A percentile compares a stretch with the other conserved stretches of the same genome.
These are phyloP conservation scores for Firmiana major DNA, from an alignment of 345 rosid species.

Conservation along the genomic window DNA sequence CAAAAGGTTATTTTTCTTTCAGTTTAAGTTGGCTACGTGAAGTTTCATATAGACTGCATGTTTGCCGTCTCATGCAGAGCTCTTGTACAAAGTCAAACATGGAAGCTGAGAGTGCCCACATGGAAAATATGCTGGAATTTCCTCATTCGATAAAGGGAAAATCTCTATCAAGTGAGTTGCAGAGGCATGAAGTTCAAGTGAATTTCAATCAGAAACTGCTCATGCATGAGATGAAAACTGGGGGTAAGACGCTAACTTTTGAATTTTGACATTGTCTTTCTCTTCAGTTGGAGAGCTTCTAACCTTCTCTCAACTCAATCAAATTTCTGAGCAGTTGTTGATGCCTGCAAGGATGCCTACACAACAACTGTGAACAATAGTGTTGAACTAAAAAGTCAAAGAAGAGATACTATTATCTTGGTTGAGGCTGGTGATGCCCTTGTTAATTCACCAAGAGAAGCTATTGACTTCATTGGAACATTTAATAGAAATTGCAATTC, in stretches of 20 bases:
- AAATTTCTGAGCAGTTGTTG: constrained; percentile 26
- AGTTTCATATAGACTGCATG: constrained; percentile 22
- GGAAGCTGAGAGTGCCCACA: constrained; percentile 50
- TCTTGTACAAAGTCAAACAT: constrained; percentile 72
- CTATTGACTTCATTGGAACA: constrained; percentile 75
- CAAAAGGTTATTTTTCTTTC: constrained; percentile 20
- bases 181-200: constrained; percentile 18
- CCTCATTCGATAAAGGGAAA: constrained; percentile 24
- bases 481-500: constrained; percentile 27
- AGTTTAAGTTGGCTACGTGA: constrained; percentile 25
- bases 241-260: constrained; percentile 30
- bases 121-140: constrained; percentile 34
- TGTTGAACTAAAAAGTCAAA: constrained; percentile 24
- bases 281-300: constrained; percentile 4
- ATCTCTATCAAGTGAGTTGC: constrained; percentile 21
- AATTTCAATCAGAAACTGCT: constrained; percentile 23
- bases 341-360: constrained; percentile 21
- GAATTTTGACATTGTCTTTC: constrained; percentile 3
- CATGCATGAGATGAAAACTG: constrained; percentile 29
- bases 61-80: constrained; percentile 61
- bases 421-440: constrained; percentile 21
- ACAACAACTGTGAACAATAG: constrained; percentile 16
- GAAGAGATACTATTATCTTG: constrained; percentile 19
- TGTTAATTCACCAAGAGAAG: constrained; percentile 42
- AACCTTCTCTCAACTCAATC: not conserved